phyloP scores from a whole-genome alignment of 176 grass and related monocot genomes.

The Bothriochloa decipiens region DNA sequence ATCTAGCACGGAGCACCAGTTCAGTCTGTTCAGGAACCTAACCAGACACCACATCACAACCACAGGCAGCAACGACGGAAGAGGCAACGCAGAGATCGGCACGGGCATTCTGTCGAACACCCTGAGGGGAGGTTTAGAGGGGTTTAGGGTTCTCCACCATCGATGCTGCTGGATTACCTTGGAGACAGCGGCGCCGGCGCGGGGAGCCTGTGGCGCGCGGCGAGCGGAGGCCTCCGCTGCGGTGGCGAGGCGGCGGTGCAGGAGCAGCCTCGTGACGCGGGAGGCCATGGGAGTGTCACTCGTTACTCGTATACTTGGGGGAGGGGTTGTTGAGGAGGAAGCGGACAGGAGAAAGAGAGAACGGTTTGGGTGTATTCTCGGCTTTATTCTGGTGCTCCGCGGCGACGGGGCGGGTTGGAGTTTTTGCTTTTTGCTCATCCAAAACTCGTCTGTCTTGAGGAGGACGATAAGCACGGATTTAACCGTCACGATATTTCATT shows the following conservation, averaged over 20 bases:
- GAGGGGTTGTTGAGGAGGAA: neutral
- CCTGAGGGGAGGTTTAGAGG: slow-evolving; percentile 3
- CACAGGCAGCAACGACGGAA: neutral
- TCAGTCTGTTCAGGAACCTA: neutral
- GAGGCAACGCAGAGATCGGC: too few relatives aligned
- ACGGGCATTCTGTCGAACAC: slow-evolving; percentile 44
- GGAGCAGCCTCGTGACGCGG: slow-evolving; percentile 43
- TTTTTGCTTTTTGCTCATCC: neutral
- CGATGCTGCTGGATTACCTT: slow-evolving; percentile 37
- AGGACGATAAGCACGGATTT: neutral
- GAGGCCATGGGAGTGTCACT: slow-evolving; percentile 27
- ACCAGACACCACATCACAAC: neutral
- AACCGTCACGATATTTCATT: neutral
- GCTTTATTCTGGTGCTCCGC: neutral
- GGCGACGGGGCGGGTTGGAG: neutral
- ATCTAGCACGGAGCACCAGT: neutral
- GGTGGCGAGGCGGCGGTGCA: slow-evolving; percentile 34
- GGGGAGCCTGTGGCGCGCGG: neutral
- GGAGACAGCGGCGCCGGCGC: neutral
- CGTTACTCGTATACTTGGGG: slow-evolving; percentile 37
- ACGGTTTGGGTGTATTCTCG: neutral
- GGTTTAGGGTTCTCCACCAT: neutral
- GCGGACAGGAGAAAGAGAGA: neutral
- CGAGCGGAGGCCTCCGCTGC: slow-evolving; percentile 29
- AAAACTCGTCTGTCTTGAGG: neutral